Percentiles rank a stretch among this genome's conserved stretches.
These are phyloP conservation scores for Gossypioides kirkii DNA, from an alignment of 345 rosid species.

Conservation along the genomic window DNA sequence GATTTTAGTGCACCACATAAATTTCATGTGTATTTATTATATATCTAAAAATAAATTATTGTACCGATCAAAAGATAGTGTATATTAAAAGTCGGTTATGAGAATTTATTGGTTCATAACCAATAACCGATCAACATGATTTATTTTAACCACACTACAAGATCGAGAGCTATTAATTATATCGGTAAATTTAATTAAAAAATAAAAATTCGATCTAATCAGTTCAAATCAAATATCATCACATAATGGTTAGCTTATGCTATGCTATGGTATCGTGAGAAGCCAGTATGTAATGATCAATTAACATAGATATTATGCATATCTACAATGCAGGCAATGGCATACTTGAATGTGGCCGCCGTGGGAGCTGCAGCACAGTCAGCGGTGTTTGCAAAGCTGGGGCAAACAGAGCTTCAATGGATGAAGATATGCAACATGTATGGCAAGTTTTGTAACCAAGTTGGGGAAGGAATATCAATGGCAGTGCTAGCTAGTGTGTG, in stretches of 20 bases:
- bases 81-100: no score
- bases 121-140: no score
- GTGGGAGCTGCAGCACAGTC: slow-evolving; percentile 75
- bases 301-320: background rate
- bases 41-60: no score
- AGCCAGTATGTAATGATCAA: background rate
- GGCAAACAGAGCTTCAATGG: slow-evolving; percentile 79
- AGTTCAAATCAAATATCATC: no score
- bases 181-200: no score
- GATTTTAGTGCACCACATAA: background rate
- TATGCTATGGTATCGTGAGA: background rate
- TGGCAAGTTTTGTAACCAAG: slow-evolving; percentile 74
- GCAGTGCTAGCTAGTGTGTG: slow-evolving; percentile 50
- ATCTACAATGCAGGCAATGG: slow-evolving; percentile 48
- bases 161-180: no score
- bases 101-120: no score
- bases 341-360: slow-evolving; percentile 69
- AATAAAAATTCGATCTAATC: no score
- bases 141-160: no score
- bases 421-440: slow-evolving; percentile 75
- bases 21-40: no score
- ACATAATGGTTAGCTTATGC: no score
- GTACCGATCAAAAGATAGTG: no score
- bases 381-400: slow-evolving; percentile 58
- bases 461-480: slow-evolving; percentile 49